A percentile compares a stretch with the other conserved stretches of the same genome.
Evolutionary conservation across 2,329 filamentous ascomycete genomes (phyloP).

Genomic region (Penicillium aurantiogriseum): DNA sequence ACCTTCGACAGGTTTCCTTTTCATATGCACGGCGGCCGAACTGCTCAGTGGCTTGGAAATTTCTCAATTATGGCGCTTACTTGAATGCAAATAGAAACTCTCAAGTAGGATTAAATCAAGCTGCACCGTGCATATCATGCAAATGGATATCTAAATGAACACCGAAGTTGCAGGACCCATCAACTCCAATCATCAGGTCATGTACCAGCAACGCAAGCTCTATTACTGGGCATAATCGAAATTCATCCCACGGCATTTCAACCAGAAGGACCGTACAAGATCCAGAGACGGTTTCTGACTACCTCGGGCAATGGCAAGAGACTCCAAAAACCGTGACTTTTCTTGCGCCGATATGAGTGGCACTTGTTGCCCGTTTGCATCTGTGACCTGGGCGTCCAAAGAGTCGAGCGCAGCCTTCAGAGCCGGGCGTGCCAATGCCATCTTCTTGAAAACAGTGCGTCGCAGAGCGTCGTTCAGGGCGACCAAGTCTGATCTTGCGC

Average conservation of each 20-base stretch:
- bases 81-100: neutral
- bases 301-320: slow-evolving; percentile 40
- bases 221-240: slow-evolving; percentile 40
- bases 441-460: slow-evolving; percentile 43
- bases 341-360: slow-evolving; percentile 35
- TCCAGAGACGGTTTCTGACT: slow-evolving; percentile 38
- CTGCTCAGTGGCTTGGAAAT: neutral
- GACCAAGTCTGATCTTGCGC: slow-evolving; percentile 46
- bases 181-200: slow-evolving; percentile 12
- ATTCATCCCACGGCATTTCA: slow-evolving; percentile 43
- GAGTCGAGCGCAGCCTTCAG: slow-evolving; percentile 38
- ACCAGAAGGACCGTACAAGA: slow-evolving; percentile 44
- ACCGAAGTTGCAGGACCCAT: slow-evolving; percentile 9
- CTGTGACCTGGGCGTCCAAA: slow-evolving; percentile 24
- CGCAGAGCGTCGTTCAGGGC: slow-evolving; percentile 44
- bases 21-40: neutral
- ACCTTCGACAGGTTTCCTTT: neutral
- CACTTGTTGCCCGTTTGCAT: slow-evolving; percentile 20
- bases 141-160: slow-evolving; percentile 13
- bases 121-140: slow-evolving; percentile 6
- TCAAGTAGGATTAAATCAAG: neutral
- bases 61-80: neutral
- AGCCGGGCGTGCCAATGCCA: slow-evolving; percentile 39
- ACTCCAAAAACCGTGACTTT: slow-evolving; percentile 43
- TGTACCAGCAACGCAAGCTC: slow-evolving; percentile 11